These are phyloP conservation scores for Biscogniauxia mediterranea DNA, from an alignment of 2,329 filamentous ascomycete genomes.

Conservation along the genomic window DNA sequence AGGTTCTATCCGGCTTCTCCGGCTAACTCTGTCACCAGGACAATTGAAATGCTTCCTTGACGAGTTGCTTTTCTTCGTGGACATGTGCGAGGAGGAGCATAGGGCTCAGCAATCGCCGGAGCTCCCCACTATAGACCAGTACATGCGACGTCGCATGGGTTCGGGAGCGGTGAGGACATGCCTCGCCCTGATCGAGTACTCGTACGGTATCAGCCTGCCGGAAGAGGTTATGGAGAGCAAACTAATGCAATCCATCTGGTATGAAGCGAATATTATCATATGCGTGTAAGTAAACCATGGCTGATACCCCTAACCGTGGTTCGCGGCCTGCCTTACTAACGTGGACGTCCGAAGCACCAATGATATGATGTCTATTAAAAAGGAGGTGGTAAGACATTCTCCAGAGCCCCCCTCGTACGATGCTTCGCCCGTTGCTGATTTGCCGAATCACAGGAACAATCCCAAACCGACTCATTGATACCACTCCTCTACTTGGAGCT, in stretches of 20 bases:
- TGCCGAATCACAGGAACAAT: conserved; percentile 10
- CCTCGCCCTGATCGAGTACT: conserved; percentile 13
- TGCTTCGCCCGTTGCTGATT: not conserved
- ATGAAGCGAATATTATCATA: conserved; percentile 15
- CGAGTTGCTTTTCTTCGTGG: conserved; percentile 11
- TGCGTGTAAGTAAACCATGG: conserved; percentile 4
- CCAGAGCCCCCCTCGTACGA: not conserved
- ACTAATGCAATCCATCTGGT: conserved; percentile 13
- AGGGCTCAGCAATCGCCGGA: not conserved
- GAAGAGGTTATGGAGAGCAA: conserved; percentile 8
- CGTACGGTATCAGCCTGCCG: conserved; percentile 6
- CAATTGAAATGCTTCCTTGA: conserved; percentile 9
- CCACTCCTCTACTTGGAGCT: conserved; percentile 12
- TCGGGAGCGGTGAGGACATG: conserved; percentile 10
- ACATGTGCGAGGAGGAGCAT: conserved; percentile 16
- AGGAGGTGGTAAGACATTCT: conserved; percentile 16
- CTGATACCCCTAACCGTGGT: not conserved
- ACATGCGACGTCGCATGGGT: conserved; percentile 7
- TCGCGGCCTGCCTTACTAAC: not conserved
- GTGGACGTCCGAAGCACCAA: conserved; percentile 8
- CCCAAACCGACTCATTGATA: conserved; percentile 13
- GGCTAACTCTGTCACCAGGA: conserved; percentile 1
- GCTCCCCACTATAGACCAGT: conserved; percentile 15
- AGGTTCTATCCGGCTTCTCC: too few relatives aligned
- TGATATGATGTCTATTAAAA: conserved; percentile 20